Evolutionary conservation across 2,329 filamentous ascomycete species (phyloP).

Genomic region (Fusarium sp.): DNA sequence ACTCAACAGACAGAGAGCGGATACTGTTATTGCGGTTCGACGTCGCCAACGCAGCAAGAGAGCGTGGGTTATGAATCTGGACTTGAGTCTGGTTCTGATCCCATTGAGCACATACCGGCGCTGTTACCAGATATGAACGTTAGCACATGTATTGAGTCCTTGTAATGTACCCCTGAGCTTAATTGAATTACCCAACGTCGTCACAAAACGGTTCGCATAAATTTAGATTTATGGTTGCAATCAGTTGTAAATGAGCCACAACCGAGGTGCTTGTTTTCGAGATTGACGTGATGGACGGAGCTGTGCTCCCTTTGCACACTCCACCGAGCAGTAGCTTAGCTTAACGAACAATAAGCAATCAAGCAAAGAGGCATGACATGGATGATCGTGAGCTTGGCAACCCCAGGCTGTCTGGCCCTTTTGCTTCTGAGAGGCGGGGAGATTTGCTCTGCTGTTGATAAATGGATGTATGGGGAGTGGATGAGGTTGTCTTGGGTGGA

Average conservation of each 20-base stretch:
- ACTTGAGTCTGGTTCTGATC: background rate
- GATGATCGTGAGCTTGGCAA: slow-evolving; percentile 36
- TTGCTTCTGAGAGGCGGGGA: slow-evolving; percentile 39
- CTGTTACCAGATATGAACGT: slow-evolving; percentile 27
- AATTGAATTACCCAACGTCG: slow-evolving; percentile 32
- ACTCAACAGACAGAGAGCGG: slow-evolving; percentile 4
- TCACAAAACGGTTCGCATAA: slow-evolving; percentile 11
- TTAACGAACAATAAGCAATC: slow-evolving; percentile 7
- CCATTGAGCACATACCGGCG: slow-evolving; percentile 22
- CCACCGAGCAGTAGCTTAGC: slow-evolving; percentile 1
- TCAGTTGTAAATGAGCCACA: slow-evolving; percentile 21
- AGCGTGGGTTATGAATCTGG: slow-evolving; percentile 2
- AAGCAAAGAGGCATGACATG: slow-evolving; percentile 9
- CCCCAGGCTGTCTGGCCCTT: slow-evolving; percentile 38
- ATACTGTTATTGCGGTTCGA: slow-evolving; percentile 20
- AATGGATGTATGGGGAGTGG: slow-evolving; percentile 38
- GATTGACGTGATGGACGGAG: slow-evolving; percentile 21
- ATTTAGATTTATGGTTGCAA: slow-evolving; percentile 31
- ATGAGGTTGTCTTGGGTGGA: slow-evolving; percentile 36
- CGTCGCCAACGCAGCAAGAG: slow-evolving; percentile 23
- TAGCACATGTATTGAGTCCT: slow-evolving; percentile 14
- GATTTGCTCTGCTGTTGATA: slow-evolving; percentile 30
- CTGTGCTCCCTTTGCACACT: slow-evolving; percentile 17
- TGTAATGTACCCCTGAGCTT: slow-evolving; percentile 27
- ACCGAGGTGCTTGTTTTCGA: slow-evolving; percentile 20